These are phyloP conservation scores for Tetrapisispora arboricola DNA, from an alignment of 805 yeast species.

Conservation along the genomic window DNA sequence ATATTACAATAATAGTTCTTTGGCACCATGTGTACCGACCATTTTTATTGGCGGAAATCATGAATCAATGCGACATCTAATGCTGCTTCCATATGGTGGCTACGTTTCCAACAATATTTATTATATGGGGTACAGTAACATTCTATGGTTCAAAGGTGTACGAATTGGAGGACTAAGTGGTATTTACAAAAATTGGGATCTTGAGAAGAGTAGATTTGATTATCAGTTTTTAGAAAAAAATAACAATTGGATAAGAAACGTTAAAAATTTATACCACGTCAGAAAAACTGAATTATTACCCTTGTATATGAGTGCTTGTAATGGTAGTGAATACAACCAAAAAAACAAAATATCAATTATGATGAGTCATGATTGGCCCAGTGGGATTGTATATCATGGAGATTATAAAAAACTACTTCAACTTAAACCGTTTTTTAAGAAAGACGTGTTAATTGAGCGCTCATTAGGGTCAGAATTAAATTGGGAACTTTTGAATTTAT, in stretches of 20 bases:
- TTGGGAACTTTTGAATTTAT: slow-evolving; percentile 38
- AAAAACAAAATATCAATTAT: slow-evolving; percentile 40
- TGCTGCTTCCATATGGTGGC: slow-evolving; percentile 74
- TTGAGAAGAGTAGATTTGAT: slow-evolving; percentile 40
- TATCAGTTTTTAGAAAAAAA: slow-evolving; percentile 31
- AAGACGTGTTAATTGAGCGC: slow-evolving; percentile 45
- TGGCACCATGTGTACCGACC: slow-evolving; percentile 50
- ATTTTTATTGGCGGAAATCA: slow-evolving; percentile 92
- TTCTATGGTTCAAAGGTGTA: slow-evolving; percentile 64
- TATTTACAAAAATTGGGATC: slow-evolving; percentile 51
- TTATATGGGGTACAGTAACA: slow-evolving; percentile 70
- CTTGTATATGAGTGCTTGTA: slow-evolving; percentile 27
- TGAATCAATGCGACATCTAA: slow-evolving; percentile 72
- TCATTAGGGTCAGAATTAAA: slow-evolving; percentile 66
- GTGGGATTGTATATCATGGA: slow-evolving; percentile 60
- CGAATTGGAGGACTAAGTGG: slow-evolving; percentile 81
- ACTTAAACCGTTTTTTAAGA: slow-evolving; percentile 55
- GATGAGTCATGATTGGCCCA: slow-evolving; percentile 93
- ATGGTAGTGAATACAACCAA: background rate
- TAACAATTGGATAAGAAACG: slow-evolving; percentile 17
- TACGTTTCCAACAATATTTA: slow-evolving; percentile 87
- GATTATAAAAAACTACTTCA: slow-evolving; percentile 38
- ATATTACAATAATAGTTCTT: slow-evolving; percentile 13
- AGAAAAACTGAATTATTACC: slow-evolving; percentile 49
- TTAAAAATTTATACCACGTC: slow-evolving; percentile 44